phyloP scores from a whole-genome alignment of 2,329 filamentous ascomycete species.

The Sclerotiophoma versabilis region DNA sequence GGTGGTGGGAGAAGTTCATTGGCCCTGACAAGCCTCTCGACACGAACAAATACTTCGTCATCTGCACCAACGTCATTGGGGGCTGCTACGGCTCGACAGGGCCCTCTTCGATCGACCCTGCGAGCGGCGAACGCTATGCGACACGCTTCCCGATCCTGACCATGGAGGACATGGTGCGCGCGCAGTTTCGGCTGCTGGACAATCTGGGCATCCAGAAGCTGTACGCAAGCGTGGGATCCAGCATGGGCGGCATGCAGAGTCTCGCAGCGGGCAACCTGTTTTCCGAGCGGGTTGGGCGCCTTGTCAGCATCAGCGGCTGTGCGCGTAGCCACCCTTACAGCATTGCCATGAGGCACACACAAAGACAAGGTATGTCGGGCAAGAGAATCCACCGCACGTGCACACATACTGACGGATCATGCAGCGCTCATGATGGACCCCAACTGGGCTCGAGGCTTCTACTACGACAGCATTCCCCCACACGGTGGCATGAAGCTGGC shows the following conservation, averaged over 20 bases:
- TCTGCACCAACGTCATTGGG: conserved; percentile 96
- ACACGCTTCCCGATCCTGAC: conserved; percentile 96
- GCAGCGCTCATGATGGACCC: conserved; percentile 96
- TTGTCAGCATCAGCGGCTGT: conserved; percentile 92
- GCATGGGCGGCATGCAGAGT: conserved; percentile 99
- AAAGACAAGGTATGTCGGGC: conserved; percentile 71
- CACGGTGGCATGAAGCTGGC: conserved; percentile 98
- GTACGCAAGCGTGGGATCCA: conserved; percentile 91
- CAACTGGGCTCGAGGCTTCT: conserved; percentile 94
- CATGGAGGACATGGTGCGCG: conserved; percentile 96
- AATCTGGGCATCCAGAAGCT: conserved; percentile 76
- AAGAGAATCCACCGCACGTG: background rate
- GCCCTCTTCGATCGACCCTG: conserved; percentile 85
- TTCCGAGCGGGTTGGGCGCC: conserved; percentile 78
- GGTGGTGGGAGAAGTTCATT: conserved; percentile 99
- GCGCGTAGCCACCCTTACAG: conserved; percentile 95
- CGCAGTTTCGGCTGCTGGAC: conserved; percentile 90
- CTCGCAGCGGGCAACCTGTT: conserved; percentile 86
- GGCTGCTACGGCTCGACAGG: conserved; percentile 97
- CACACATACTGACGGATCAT: conserved; percentile 13
- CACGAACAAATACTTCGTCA: conserved; percentile 88
- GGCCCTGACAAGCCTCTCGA: conserved; percentile 84
- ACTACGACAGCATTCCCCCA: conserved; percentile 81
- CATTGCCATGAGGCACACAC: conserved; percentile 97
- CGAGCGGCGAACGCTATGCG: conserved; percentile 86